Base-by-base conservation (phyloP, 2,329 filamentous ascomycete species). In the Colletotrichum lupini region DNA sequence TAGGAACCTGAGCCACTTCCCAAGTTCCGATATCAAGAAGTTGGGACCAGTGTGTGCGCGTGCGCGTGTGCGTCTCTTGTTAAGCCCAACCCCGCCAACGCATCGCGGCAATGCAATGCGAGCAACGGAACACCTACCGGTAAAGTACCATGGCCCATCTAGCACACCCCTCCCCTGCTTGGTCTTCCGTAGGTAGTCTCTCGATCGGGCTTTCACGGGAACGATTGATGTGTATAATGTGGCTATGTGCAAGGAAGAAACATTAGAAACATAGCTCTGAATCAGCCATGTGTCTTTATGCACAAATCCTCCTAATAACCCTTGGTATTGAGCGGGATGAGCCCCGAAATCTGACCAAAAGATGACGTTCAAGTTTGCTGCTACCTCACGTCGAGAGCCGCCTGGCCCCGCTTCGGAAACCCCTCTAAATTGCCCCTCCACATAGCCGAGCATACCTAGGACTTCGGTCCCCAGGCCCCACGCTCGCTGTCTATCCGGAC, bases 291-390 rank as follows among this genome's bases (percentile, higher is more conserved):
- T 35, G 19, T 14, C 32, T 28, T 4, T 24, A 22, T 19, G 49
- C 7, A 37, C 8, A 49, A 49, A n/a, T 49, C 19, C 19, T 35
- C 32, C 32, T 12, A 35, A 35, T n/a, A 19, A 16, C 37, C 14
- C 6, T 11, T 49, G 42, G 42, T 22, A 9, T 49, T n/a, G 42
- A 35, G 19, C 24, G 53, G 52, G 56, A 60, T 63, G 52, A 64
- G 52, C 46, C 72, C 72, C 62, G 49, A 26, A 70, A 73, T 59
- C 30, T 73, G 59, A 69, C 57, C 63, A 59, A 67, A 68, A 59
- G 72, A 75, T 75, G 74, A 75, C 74, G 74, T 75, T 68, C 46
- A 59, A 59, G 14, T 42, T 26, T 62, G 62, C 63, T 71, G 68
- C 60, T 49, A 63, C 52, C 46, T 30, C 32, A 55, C 24, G 32